Base-by-base conservation (phyloP, 2,329 filamentous ascomycete species). In the Pestalotiopsis sp. region DNA sequence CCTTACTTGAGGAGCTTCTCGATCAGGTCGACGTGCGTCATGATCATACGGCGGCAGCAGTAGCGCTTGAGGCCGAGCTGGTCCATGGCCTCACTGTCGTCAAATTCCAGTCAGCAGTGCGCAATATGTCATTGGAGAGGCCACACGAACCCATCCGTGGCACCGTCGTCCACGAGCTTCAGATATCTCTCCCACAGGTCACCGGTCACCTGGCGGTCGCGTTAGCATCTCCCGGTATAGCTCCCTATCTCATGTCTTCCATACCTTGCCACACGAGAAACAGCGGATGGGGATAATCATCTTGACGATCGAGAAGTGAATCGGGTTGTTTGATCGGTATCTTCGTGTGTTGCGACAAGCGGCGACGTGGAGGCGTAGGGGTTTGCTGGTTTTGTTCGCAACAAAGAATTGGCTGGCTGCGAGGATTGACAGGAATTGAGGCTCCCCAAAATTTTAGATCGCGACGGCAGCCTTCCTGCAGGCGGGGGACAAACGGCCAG, bases 221-320 rank as follows among this genome's bases (percentile, higher is more conserved):
- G 24, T 71, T 56, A 65, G 63, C 48, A 65, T 39, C 30, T 68
- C 61, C 30, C 44, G 61, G 68, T 61, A 40, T 20, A 14, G 60
- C 22, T 7, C 40, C 40, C 64, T 48, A n/a, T 63, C 4, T 22
- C 35, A 64, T 65, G n/a, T 58, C 58, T 48, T 13, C 73, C 81
- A 69, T 82, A 97, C 96, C 93, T 99, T 99, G 81, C 96, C 96
- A 81, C 96, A 99, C 68, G 96, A 98, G 83, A 99, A 99, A 84
- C 96, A 99, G 74, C 96, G 94, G 73, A 99, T 93, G 2, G 96
- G 96, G 74, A 99, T 98, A 82, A 99, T 99, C 96, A 99, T 99
- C 67, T 82, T 92, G 83, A 73, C 70, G 3, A 58, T n/a, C 20
- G 30, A 9, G 56, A 35, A 35, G 55, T n/a, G 44, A 52, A n/a